These are phyloP conservation scores for Candida nanaspora DNA, from an alignment of 805 yeast genomes.

Conservation along the genomic window DNA sequence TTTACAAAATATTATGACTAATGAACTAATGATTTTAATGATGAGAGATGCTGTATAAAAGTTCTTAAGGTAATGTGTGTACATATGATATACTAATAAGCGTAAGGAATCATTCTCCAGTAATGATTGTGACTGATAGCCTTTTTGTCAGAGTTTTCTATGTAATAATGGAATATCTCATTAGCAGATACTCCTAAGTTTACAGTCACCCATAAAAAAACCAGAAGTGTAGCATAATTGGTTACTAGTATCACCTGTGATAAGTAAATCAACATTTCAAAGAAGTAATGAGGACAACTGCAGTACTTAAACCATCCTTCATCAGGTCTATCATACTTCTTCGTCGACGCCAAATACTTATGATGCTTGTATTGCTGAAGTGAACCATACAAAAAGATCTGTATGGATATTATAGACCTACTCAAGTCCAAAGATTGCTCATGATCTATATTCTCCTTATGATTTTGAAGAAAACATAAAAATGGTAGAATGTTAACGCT, in stretches of 20 bases:
- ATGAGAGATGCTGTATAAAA: too few relatives aligned
- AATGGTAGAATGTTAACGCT: slow-evolving; percentile 33
- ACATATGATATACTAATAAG: slow-evolving; percentile 15
- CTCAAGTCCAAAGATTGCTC: too few relatives aligned
- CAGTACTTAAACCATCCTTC: slow-evolving; percentile 41
- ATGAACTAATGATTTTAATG: too few relatives aligned
- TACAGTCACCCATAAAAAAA: slow-evolving; percentile 30
- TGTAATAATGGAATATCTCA: slow-evolving; percentile 45
- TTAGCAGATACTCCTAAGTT: slow-evolving; percentile 52
- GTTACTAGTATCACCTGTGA: slow-evolving; percentile 16
- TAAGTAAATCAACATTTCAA: slow-evolving; percentile 53
- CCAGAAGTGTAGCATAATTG: slow-evolving; percentile 15
- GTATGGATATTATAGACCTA: too few relatives aligned
- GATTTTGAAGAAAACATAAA: slow-evolving; percentile 8
- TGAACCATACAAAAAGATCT: slow-evolving; percentile 31
- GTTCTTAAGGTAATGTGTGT: too few relatives aligned
- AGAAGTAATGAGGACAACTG: slow-evolving; percentile 63
- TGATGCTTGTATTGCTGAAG: slow-evolving; percentile 47
- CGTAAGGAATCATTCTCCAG: slow-evolving; percentile 22
- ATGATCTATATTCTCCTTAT: too few relatives aligned
- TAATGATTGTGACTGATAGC: background rate
- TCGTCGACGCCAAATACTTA: slow-evolving; percentile 35
- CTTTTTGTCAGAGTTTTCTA: slow-evolving; percentile 10
- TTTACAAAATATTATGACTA: slow-evolving; percentile 28
- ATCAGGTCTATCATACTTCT: slow-evolving; percentile 52